Percentiles rank a stretch among this genome's conserved stretches.
Conservation (phyloP, 148 eudicot genomes). For the Pharnaceum exiguum region DNA sequence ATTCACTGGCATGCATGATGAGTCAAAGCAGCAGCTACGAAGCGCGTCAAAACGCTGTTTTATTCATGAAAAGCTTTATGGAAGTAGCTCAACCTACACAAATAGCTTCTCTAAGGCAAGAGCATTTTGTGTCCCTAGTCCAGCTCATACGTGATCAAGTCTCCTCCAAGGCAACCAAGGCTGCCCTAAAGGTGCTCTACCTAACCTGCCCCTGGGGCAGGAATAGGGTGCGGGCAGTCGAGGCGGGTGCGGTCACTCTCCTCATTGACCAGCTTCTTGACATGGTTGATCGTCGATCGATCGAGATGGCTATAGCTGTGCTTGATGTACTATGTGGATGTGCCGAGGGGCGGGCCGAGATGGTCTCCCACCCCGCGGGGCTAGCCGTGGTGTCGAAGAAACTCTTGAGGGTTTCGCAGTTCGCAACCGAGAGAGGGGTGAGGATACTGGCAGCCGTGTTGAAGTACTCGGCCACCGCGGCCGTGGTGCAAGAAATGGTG, state of each 20-base stretch:
- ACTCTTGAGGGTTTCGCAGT: slow-evolving; percentile 57
- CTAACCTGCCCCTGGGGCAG: slow-evolving; percentile 44
- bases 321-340: slow-evolving; percentile 55
- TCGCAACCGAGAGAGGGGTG: slow-evolving; percentile 55
- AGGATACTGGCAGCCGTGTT: slow-evolving; percentile 41
- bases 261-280: slow-evolving; percentile 41
- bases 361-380: slow-evolving; percentile 57
- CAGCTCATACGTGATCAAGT: slow-evolving; percentile 38
- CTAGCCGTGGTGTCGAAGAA: slow-evolving; percentile 65
- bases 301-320: slow-evolving; percentile 46
- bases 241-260: slow-evolving; percentile 29
- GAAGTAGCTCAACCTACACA: slow-evolving; percentile 39
- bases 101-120: slow-evolving; percentile 15
- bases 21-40: slow-evolving; percentile 22
- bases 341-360: slow-evolving; percentile 66
- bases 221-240: slow-evolving; percentile 45
- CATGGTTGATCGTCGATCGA: slow-evolving; percentile 26
- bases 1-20: slow-evolving; percentile 5
- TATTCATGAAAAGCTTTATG: slow-evolving; percentile 34
- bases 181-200: slow-evolving; percentile 39
- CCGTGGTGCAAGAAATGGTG: slow-evolving; percentile 57
- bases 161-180: slow-evolving; percentile 39
- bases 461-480: slow-evolving; percentile 31
- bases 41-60: too few relatives aligned
- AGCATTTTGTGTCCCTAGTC: slow-evolving; percentile 38